Percentiles rank a stretch among this genome's conserved stretches.
phyloP scores from a whole-genome alignment of 2,329 filamentous ascomycete species.

The Paraphaeosphaeria sporulosa region DNA sequence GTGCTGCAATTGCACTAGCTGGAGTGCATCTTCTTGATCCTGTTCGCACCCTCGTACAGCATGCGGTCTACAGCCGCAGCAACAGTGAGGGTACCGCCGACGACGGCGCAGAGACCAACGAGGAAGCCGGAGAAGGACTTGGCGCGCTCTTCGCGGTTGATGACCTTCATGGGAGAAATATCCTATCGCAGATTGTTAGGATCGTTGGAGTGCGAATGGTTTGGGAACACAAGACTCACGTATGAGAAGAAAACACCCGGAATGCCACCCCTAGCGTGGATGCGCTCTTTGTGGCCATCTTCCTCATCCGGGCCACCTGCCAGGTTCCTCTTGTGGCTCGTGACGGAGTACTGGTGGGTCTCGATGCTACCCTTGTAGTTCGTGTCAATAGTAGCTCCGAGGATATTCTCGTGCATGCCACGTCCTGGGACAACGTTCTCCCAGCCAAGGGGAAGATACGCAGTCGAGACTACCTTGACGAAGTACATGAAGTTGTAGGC shows the following conservation, averaged over 20 bases:
- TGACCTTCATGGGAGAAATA: slow-evolving; percentile 99
- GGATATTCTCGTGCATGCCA: slow-evolving; percentile 60
- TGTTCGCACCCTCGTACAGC: slow-evolving; percentile 84
- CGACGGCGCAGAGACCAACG: slow-evolving; percentile 90
- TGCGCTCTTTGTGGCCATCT: slow-evolving; percentile 89
- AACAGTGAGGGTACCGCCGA: slow-evolving; percentile 94
- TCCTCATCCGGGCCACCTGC: slow-evolving; percentile 82
- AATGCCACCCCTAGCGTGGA: slow-evolving; percentile 90
- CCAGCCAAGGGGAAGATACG: slow-evolving; percentile 92
- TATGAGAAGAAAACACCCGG: slow-evolving; percentile 99
- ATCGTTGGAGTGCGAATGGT: not conserved
- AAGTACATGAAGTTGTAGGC: slow-evolving; percentile 99
- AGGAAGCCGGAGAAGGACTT: slow-evolving; percentile 94
- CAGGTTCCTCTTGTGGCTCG: slow-evolving; percentile 91
- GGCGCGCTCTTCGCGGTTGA: slow-evolving; percentile 89
- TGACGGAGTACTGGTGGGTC: slow-evolving; percentile 98
- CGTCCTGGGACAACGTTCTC: slow-evolving; percentile 60
- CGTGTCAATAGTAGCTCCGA: slow-evolving; percentile 43
- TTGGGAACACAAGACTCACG: slow-evolving; percentile 63
- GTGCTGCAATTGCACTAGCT: slow-evolving; percentile 49
- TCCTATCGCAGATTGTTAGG: slow-evolving; percentile 67
- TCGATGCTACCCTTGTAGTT: slow-evolving; percentile 87
- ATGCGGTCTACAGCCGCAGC: slow-evolving; percentile 92
- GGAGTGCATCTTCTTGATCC: slow-evolving; percentile 85
- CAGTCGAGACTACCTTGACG: slow-evolving; percentile 96